phyloP scores from a whole-genome alignment of 352 stramenopile genomes.

The Phytophthora sp. region DNA sequence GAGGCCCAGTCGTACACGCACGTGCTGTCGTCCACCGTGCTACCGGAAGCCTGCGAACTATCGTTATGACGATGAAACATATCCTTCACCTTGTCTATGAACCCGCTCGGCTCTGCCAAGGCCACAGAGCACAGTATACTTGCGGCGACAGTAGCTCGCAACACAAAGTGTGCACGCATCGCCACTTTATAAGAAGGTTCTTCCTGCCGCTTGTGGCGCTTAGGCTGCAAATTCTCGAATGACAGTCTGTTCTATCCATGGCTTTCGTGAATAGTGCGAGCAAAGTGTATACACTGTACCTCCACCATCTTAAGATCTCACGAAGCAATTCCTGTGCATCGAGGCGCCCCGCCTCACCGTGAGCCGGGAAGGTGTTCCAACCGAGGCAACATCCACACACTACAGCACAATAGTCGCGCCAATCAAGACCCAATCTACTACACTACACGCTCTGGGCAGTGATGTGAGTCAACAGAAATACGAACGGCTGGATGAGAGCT shows the following conservation, averaged over 20 bases:
- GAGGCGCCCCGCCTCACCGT: slow-evolving; percentile 2
- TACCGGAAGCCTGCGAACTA: neutral
- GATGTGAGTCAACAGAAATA: no score
- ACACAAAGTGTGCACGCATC: neutral
- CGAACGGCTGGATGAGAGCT: no score
- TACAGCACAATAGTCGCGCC: neutral
- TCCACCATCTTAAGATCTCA: slow-evolving; percentile 5
- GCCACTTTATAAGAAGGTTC: no score
- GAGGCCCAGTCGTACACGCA: slow-evolving; percentile 39
- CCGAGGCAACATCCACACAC: neutral
- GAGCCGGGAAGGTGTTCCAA: neutral
- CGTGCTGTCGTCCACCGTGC: slow-evolving; percentile 27
- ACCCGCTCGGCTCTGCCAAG: slow-evolving; percentile 1
- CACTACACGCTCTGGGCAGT: no score
- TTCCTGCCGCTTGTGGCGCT: neutral
- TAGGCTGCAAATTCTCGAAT: neutral
- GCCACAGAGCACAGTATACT: neutral
- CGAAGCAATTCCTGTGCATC: neutral
- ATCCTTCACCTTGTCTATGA: slow-evolving; percentile 21
- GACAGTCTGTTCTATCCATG: neutral
- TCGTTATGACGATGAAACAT: slow-evolving; percentile 6
- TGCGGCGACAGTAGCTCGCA: neutral
- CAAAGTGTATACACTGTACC: neutral
- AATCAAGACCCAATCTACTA: no score
- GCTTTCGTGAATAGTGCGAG: neutral